Conservation (phyloP, 2,329 filamentous ascomycete genomes). For the Exophiala viscosa region DNA sequence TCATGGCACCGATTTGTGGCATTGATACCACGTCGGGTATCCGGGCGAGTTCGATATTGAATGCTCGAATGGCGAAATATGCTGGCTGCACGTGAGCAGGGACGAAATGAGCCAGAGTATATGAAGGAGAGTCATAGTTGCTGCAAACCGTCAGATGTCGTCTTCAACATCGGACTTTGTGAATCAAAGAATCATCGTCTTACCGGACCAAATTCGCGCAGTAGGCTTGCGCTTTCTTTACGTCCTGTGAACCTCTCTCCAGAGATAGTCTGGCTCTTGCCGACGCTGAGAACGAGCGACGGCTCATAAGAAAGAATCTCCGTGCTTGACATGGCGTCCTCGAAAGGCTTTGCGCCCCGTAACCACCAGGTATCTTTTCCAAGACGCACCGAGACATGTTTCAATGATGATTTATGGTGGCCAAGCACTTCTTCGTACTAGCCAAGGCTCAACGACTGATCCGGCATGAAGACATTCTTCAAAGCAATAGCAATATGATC, state of each 20-base stretch:
- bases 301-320: slow-evolving; percentile 3
- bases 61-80: slow-evolving; percentile 83
- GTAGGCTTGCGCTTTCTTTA: slow-evolving; percentile 54
- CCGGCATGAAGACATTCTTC: no score
- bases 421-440: no score
- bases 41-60: slow-evolving; percentile 88
- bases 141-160: slow-evolving; percentile 42
- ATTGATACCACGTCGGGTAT: slow-evolving; percentile 88
- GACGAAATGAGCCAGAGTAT: slow-evolving; percentile 80
- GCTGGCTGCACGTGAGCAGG: slow-evolving; percentile 70
- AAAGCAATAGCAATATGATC: no score
- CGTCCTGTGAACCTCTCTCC: slow-evolving; percentile 41
- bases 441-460: no score
- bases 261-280: slow-evolving; percentile 13
- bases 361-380: background rate
- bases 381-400: background rate
- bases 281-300: slow-evolving; percentile 21
- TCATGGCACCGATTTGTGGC: slow-evolving; percentile 79
- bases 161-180: background rate
- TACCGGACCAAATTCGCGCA: slow-evolving; percentile 58
- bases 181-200: background rate
- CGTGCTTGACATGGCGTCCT: slow-evolving; percentile 9
- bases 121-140: slow-evolving; percentile 84
- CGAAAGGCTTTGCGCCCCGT: background rate
- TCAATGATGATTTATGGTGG: no score